Base-by-base conservation (phyloP, 495 filamentous ascomycete genomes). In the Penicillium robsamsonii region DNA sequence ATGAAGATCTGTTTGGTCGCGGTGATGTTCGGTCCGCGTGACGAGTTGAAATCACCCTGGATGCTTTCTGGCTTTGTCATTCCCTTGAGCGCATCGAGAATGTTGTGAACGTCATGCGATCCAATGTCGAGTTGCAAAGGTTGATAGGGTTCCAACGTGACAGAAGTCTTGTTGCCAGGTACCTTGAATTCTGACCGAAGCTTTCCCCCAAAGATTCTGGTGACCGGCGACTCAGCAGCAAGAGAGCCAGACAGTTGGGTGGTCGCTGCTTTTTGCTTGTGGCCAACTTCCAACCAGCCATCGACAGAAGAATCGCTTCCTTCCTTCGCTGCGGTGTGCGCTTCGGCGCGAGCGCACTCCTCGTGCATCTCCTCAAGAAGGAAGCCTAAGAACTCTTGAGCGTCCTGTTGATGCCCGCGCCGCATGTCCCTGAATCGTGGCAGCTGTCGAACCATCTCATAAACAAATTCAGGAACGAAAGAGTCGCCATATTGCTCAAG, bases 341-440 rank as follows among this genome's bases (percentile, higher is more conserved):
- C 84, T 74, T 92, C 88, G 31, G 90, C 86, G 49, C 86, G 81
- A 35, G 84, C 81, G 63, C 91, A 96, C 70, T 98, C 94, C 53
- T 97, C 92, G 64, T 97, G 92, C 43, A 98, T 82, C 48, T 90
- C 89, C 61, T 96, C 92, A 8, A 98, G 79, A 37, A 97, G 79
- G 62, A 97, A 97, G 0, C 94, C 95, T 7, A 98, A 77, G 69
- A 98, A 98, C 59, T 98, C 94, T 68, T 98, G 91, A 9, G 95
- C 95, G 75, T 98, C 94, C 79, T 98, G 92, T 67, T 98, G 94
- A 55, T 97, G 95, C 2, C 94, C 94, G 47, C 92, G 87, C 66
- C 87, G 82, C 94, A 98, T 97, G 63, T 88, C 87, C 20, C 90
- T 82, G 72, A 98, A 97, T 45, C 91, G 85, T 41, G 91, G 90